Conservation (phyloP, 2,329 filamentous ascomycete genomes). For the Fusarium sp. region DNA sequence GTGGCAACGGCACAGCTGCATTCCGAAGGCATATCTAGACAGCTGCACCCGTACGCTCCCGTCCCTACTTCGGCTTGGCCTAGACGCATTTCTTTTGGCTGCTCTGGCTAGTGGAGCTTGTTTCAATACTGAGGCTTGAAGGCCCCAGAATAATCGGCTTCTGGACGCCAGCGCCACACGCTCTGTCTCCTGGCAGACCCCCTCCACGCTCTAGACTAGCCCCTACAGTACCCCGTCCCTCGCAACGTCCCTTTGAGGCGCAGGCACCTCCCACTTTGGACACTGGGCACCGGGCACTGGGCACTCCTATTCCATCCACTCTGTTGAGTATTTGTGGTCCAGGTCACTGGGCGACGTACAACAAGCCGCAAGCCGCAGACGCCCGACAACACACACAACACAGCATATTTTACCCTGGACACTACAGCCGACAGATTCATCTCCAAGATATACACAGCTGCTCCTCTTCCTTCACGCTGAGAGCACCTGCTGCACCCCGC, state of each 20-base stretch:
- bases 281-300: neutral
- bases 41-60: conserved; percentile 5
- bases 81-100: conserved; percentile 3
- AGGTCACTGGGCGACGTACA: conserved; percentile 47
- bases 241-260: conserved; percentile 46
- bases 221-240: conserved; percentile 22
- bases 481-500: conserved; percentile 32
- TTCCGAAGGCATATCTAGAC: conserved; percentile 4
- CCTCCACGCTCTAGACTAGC: neutral
- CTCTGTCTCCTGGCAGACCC: conserved; percentile 18
- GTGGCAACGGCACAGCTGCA: conserved; percentile 6
- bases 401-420: conserved; percentile 35
- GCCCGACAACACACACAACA: conserved; percentile 13
- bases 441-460: conserved; percentile 31
- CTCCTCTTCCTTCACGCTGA: conserved; percentile 27
- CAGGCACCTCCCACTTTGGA: conserved; percentile 30
- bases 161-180: conserved; percentile 42
- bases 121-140: conserved; percentile 36
- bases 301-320: conserved; percentile 47
- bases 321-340: conserved; percentile 44
- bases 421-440: conserved; percentile 4
- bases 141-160: conserved; percentile 43
- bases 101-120: conserved; percentile 24
- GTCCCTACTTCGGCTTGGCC: conserved; percentile 7
- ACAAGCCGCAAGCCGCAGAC: conserved; percentile 35